Evolutionary conservation across 2,329 filamentous ascomycete genomes (phyloP), one percentile per base, ranked within the genome.

Genomic region (Rutstroemia sp.): DNA sequence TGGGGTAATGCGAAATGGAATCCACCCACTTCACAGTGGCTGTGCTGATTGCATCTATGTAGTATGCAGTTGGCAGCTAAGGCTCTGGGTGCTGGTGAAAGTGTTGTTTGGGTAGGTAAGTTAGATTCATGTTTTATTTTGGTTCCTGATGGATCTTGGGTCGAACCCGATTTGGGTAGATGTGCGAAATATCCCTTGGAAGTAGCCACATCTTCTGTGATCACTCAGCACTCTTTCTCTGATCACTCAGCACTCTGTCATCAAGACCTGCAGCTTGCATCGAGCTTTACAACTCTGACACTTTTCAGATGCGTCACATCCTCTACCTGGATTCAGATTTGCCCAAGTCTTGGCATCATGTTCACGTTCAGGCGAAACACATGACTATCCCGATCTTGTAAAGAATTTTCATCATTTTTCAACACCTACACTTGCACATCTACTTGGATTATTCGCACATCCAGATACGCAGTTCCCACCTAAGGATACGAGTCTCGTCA

Each of bases 61-160:
- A 92, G 89, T 38, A 78, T 92, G 64, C 88, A 90, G 68, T 73
- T 89, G 45, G 78, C 84, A 58, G 78, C 80, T 12, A 83, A 80
- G 68, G 82, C 83, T 17, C 71, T 95, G 50, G 73, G 72, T 52
- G 74, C 78, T 58, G 81, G 82, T 48, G 73, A 80, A 41, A 76
- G 76, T 60, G 89, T 92, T 51, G 78, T 92, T 46, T 96, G 91
- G 91, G 81, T 95, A 75, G 89, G 89, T 92, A 42, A 60, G 66
- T 68, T 48, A 16, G 25, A 44, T 54, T 54, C 46, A 7, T 5
- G 39, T 49, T 25, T 14, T 6, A n/a, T 25, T 34, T 38, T 23
- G 19, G n/a, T 42, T 19, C 9, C 16, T 14, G 5, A 25, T 7
- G 10, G 30, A 12, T 34, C 30, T 34, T 5, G 30, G 23, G 8